Percentiles rank a stretch among this genome's conserved stretches.
phyloP scores from a whole-genome alignment of 768 basidiomycete species.

The Saitozyma sp. region DNA sequence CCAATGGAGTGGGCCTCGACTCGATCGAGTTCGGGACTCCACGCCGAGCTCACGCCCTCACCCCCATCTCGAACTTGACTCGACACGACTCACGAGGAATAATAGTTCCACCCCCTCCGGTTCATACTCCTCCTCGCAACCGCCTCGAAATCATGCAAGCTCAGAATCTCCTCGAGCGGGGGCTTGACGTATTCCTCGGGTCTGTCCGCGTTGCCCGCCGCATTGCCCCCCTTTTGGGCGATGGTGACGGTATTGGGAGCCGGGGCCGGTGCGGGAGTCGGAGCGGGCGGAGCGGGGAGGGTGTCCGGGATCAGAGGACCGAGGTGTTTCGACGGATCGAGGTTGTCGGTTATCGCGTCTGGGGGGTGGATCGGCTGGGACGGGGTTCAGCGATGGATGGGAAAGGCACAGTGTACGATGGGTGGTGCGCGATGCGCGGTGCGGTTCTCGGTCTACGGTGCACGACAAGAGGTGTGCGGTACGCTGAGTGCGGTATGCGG shows the following conservation, averaged over 20 bases:
- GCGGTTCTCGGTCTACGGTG: too few species aligned
- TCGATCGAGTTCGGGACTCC: too few species aligned
- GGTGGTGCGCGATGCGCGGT: too few species aligned
- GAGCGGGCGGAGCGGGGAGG: conserved; percentile 23
- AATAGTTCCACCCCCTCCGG: conserved; percentile 76
- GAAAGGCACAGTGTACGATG: too few species aligned
- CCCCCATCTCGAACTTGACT: too few species aligned
- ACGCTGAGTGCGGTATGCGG: too few species aligned
- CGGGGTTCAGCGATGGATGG: too few species aligned
- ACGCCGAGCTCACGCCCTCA: too few species aligned
- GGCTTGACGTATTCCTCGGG: conserved; percentile 41
- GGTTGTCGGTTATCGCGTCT: conserved; percentile 64
- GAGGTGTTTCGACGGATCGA: conserved; percentile 44
- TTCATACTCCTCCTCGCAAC: conserved; percentile 72
- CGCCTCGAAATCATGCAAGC: conserved; percentile 78
- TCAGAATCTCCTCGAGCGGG: conserved; percentile 61
- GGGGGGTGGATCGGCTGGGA: conserved; percentile 78
- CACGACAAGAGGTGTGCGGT: too few species aligned
- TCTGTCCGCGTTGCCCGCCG: conserved; percentile 44
- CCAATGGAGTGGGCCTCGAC: too few species aligned
- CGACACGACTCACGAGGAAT: conserved; percentile 60
- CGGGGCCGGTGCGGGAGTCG: conserved; percentile 18
- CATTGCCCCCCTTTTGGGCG: conserved; percentile 33
- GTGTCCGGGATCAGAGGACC: conserved; percentile 34
- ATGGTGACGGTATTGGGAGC: conserved; percentile 13